Evolutionary conservation across 2,329 filamentous ascomycete genomes (phyloP).

Genomic region (Fusarium sp.): DNA sequence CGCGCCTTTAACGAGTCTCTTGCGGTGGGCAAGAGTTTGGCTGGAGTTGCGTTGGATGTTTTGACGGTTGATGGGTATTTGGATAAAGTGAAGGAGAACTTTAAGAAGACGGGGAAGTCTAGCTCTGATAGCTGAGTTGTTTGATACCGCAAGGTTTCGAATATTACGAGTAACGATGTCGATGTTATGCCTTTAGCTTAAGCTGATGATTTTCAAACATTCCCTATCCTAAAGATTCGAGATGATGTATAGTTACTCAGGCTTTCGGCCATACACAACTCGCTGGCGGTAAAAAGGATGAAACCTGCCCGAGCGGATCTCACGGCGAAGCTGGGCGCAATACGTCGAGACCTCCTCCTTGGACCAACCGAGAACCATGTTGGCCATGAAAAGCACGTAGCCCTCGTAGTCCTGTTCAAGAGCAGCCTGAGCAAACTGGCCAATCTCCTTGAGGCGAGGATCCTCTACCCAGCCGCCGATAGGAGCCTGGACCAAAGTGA

Average conservation of each 20-base stretch:
- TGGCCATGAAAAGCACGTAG: constrained; percentile 46
- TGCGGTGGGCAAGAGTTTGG: not conserved
- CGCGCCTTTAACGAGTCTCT: not conserved
- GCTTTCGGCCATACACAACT: constrained; percentile 41
- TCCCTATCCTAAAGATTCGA: not conserved
- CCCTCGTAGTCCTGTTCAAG: constrained; percentile 51
- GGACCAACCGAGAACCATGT: constrained; percentile 49
- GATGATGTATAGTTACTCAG: constrained; percentile 4
- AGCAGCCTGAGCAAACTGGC: constrained; percentile 44
- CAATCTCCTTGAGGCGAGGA: constrained; percentile 24
- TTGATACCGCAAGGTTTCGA: not conserved
- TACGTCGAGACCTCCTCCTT: constrained; percentile 47
- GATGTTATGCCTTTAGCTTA: not conserved
- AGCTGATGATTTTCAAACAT: not conserved
- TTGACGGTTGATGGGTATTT: not conserved
- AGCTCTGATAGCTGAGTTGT: not conserved
- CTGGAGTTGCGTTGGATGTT: not conserved
- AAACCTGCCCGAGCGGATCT: constrained; percentile 43
- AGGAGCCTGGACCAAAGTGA: constrained; percentile 23
- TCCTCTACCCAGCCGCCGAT: constrained; percentile 35
- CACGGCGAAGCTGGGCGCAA: constrained; percentile 47
- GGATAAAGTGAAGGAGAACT: not conserved
- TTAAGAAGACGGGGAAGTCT: not conserved
- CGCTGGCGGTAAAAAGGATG: constrained; percentile 45
- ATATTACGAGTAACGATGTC: not conserved